Percentiles rank a stretch among this genome's conserved stretches.
Evolutionary conservation across 2,329 filamentous ascomycete species (phyloP).

Genomic region (Parastagonospora avenae): DNA sequence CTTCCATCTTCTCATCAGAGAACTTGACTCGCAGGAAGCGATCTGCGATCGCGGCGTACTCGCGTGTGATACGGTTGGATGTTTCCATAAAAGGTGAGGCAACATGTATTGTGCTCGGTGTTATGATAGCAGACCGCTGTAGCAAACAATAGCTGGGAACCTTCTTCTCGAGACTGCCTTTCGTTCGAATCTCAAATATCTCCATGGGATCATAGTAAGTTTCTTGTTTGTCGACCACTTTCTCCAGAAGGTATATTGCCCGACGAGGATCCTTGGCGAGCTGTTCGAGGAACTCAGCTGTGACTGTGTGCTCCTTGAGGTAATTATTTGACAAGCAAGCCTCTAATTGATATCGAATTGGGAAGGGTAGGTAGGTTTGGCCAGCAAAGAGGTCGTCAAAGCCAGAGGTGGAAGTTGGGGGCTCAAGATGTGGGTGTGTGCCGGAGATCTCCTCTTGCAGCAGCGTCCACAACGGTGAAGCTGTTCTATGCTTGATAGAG

Average conservation of each 20-base stretch:
- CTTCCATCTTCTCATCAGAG: constrained; percentile 72
- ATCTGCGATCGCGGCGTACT: constrained; percentile 71
- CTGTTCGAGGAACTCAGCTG: constrained; percentile 66
- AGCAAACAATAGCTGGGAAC: constrained; percentile 75
- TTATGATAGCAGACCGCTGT: constrained; percentile 77
- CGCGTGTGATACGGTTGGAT: constrained; percentile 83
- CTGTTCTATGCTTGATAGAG: constrained; percentile 29
- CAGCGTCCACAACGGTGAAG: constrained; percentile 27
- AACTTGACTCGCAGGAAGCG: constrained; percentile 90
- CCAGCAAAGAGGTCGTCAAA: constrained; percentile 41
- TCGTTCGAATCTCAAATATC: constrained; percentile 64
- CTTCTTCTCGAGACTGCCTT: constrained; percentile 38
- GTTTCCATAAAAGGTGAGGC: constrained; percentile 80
- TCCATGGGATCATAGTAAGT: constrained; percentile 71
- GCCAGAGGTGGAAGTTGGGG: constrained; percentile 8
- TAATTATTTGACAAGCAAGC: constrained; percentile 84
- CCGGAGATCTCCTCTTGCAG: constrained; percentile 37
- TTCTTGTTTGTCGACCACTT: constrained; percentile 68
- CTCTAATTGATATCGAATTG: constrained; percentile 87
- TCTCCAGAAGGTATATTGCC: constrained; percentile 74
- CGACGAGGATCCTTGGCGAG: constrained; percentile 60
- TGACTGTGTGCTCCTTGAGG: constrained; percentile 77
- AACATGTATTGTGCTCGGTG: constrained; percentile 81
- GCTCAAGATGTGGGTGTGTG: constrained; percentile 27
- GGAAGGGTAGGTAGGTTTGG: constrained; percentile 55